Percentiles rank a stretch among this genome's conserved stretches.
Evolutionary conservation across 2,329 filamentous ascomycete species (phyloP).

Genomic region (Fusarium circinatum): DNA sequence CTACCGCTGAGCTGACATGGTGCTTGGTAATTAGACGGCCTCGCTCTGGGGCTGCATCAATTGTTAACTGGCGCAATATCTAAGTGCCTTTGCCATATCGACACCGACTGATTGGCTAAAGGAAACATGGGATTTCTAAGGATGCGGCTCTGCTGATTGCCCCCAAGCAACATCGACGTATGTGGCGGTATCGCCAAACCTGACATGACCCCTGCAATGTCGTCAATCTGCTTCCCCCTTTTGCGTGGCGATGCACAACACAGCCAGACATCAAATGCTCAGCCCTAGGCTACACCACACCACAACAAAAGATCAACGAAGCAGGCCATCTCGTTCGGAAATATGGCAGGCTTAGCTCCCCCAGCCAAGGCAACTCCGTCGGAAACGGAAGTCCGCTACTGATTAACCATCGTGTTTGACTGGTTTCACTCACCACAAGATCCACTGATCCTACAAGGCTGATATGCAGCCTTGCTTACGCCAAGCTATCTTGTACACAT

Average conservation of each 20-base stretch:
- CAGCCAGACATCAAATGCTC: neutral
- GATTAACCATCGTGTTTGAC: neutral
- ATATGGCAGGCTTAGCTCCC: neutral
- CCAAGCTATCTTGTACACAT: slow-evolving; percentile 5
- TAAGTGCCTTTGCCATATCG: neutral
- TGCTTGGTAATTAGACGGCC: neutral
- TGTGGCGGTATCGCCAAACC: slow-evolving; percentile 3
- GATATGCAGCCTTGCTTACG: slow-evolving; percentile 17
- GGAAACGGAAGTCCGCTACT: neutral
- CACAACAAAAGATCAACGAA: neutral
- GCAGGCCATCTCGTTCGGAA: neutral
- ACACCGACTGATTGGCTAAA: neutral
- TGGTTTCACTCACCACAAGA: neutral
- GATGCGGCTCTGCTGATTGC: neutral
- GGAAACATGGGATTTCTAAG: neutral
- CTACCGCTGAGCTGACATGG: neutral
- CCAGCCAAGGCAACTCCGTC: neutral
- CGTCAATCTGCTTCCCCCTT: neutral
- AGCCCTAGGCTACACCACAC: neutral
- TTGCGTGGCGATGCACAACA: neutral
- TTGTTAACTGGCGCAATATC: neutral
- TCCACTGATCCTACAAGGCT: slow-evolving; percentile 1
- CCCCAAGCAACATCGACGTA: neutral
- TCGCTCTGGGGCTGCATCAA: too few species aligned
- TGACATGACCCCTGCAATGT: neutral